Evolutionary conservation across 331 rosid species (phyloP).

Genomic region (Arachis monticola): DNA sequence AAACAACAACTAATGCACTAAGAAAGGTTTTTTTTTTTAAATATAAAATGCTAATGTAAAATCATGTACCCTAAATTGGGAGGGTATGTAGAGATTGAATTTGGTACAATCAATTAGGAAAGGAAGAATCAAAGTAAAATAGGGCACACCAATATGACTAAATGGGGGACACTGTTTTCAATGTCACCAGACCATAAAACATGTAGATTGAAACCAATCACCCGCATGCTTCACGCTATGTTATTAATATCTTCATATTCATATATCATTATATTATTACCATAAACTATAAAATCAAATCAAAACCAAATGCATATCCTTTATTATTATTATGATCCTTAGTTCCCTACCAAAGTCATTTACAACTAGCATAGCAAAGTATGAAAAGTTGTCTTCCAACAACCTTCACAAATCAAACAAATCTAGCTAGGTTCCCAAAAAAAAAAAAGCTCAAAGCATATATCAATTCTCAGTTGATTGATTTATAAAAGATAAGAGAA

Average conservation of each 20-base stretch:
- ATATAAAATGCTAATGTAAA: slow-evolving; percentile 6
- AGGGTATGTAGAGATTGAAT: slow-evolving; percentile 30
- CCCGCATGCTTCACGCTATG: slow-evolving; percentile 42
- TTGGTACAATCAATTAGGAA: slow-evolving; percentile 39
- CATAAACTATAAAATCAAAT: too few relatives aligned
- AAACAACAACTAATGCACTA: too few relatives aligned
- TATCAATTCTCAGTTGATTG: neutral
- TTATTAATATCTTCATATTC: neutral
- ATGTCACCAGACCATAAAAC: slow-evolving; percentile 54
- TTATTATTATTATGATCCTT: too few relatives aligned
- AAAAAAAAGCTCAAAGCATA: too few relatives aligned
- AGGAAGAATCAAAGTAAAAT: slow-evolving; percentile 31
- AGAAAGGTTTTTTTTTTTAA: too few relatives aligned
- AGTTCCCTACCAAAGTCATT: neutral
- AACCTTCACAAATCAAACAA: too few relatives aligned
- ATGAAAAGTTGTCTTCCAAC: slow-evolving; percentile 15
- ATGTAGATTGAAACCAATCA: slow-evolving; percentile 47
- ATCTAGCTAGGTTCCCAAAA: neutral
- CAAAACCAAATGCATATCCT: too few relatives aligned
- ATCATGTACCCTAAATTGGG: slow-evolving; percentile 31
- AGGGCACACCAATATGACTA: slow-evolving; percentile 45
- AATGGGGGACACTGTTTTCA: slow-evolving; percentile 49
- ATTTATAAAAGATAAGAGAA: neutral
- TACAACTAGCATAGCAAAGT: slow-evolving; percentile 18
- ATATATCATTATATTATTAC: neutral